phyloP scores from a whole-genome alignment of 2,329 filamentous ascomycete species.

The Fusarium nematophilum region DNA sequence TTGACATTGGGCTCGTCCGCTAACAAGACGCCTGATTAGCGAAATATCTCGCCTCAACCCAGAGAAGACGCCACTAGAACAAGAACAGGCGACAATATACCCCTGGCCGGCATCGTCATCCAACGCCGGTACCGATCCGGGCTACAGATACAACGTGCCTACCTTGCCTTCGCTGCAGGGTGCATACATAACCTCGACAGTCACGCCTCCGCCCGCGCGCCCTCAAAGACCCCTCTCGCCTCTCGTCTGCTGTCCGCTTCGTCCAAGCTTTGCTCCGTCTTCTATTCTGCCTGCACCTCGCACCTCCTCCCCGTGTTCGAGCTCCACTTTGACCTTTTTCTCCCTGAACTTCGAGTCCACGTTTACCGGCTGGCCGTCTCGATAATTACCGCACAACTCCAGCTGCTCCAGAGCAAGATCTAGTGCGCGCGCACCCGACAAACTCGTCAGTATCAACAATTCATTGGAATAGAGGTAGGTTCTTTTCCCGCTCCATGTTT shows the following conservation, averaged over 20 bases:
- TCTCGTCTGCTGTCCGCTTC: conserved; percentile 32
- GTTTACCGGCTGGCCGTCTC: conserved; percentile 25
- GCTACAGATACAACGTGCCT: conserved; percentile 40
- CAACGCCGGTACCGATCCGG: conserved; percentile 38
- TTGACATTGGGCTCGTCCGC: conserved; percentile 27
- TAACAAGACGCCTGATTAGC: conserved; percentile 35
- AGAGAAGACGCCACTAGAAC: conserved; percentile 23
- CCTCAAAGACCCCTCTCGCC: conserved; percentile 36
- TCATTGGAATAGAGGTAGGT: conserved; percentile 28
- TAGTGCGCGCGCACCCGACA: conserved; percentile 2
- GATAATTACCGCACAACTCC: conserved; percentile 36
- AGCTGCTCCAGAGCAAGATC: conserved; percentile 19
- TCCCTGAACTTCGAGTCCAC: conserved; percentile 29
- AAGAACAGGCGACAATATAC: conserved; percentile 28
- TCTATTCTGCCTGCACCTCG: no score
- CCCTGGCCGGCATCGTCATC: conserved; percentile 45
- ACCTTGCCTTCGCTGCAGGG: conserved; percentile 31
- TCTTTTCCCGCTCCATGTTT: conserved; percentile 13
- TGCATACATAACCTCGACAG: conserved; percentile 41
- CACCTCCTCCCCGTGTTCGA: conserved; percentile 19
- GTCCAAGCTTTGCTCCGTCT: conserved; percentile 31
- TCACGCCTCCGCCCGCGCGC: conserved; percentile 40
- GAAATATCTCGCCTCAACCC: conserved; percentile 32
- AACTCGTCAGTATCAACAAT: conserved; percentile 5
- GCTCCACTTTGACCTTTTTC: conserved; percentile 33